Evolutionary conservation across 441 rosid species (phyloP), one percentile per base, ranked within the genome.

Genomic region (Erodium texanum): DNA sequence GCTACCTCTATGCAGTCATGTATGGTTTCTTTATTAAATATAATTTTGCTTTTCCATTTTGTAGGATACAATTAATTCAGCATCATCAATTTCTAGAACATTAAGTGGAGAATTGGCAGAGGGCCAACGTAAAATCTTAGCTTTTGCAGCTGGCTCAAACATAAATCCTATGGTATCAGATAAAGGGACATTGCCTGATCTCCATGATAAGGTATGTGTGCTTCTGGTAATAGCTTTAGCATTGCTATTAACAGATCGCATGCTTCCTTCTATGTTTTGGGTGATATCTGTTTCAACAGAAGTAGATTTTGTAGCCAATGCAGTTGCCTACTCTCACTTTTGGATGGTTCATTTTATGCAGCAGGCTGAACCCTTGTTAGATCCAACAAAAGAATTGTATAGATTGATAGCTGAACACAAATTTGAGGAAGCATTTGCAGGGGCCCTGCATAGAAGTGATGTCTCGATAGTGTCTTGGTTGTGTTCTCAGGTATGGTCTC

Each of bases 381-480:
- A 89, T 82, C 96, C 96, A 67, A 87, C 80, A 29, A 82, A 83
- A 70, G 92, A 89, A 50, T 75, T 89, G 27, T 80, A 85, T 15
- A 84, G 90, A 76, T 71, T 89, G 79, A 68, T 89, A 59, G 71
- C 77, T 19, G 96, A 85, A 66, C 70, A 50, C 66, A 87, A 87
- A 75, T 87, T 78, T 62, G 92, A 89, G 75, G 96, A 87, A 73
- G 92, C 92, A 73, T 89, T 89, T 71, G 77, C 87, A 12, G 77
- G 72, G 18, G 90, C 92, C 10, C 75, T 89, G 62, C 96, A 85
- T 56, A 82, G 90, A 81, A 85, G 92, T 70, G 90, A 89, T 66
- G 89, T 87, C 16, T 70, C 92, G 5, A 78, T 84, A 20, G 96
- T 89, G 45, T 89, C 92, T 32, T 87, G 96, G 96, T 72, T 89